A percentile compares a stretch with the other conserved stretches of the same genome.
Conservation (phyloP, 495 filamentous ascomycete species). For the Penicillium paradoxum region DNA sequence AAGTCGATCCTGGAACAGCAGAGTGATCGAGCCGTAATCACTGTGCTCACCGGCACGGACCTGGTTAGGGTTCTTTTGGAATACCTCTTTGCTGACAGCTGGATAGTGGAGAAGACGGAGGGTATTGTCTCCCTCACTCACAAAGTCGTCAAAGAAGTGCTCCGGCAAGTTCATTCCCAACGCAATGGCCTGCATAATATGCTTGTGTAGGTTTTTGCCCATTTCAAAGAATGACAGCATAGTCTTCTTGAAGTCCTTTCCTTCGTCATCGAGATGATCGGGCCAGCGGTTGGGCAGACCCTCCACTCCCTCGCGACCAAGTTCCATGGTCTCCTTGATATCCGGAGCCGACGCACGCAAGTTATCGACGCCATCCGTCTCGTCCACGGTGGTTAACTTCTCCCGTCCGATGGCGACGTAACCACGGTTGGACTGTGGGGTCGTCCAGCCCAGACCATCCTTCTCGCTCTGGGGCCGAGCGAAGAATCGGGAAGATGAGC, state of each 20-base stretch:
- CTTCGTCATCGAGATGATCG: constrained; percentile 52
- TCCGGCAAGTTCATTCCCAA: constrained; percentile 72
- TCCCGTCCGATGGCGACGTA: constrained; percentile 73
- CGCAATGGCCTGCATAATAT: constrained; percentile 86
- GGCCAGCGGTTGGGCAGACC: constrained; percentile 81
- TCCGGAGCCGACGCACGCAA: constrained; percentile 61
- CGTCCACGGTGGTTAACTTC: constrained; percentile 61
- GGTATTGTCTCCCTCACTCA: constrained; percentile 73
- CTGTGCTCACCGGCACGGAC: constrained; percentile 83
- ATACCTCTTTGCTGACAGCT: constrained; percentile 59
- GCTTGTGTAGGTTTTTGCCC: constrained; percentile 69
- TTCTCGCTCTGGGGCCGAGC: constrained; percentile 63
- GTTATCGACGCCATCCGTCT: constrained; percentile 53
- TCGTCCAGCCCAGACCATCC: constrained; percentile 63
- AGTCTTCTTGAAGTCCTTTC: constrained; percentile 58
- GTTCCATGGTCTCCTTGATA: constrained; percentile 80
- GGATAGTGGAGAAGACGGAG: constrained; percentile 90
- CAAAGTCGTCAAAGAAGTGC: constrained; percentile 72
- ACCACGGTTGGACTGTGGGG: constrained; percentile 70
- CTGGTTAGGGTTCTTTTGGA: constrained; percentile 63
- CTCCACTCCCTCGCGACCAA: constrained; percentile 67
- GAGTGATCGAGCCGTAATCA: constrained; percentile 83
- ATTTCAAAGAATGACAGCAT: constrained; percentile 70
- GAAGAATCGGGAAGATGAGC: constrained; percentile 74
- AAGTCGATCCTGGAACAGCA: constrained; percentile 80